Evolutionary conservation across 306 rosid genomes (phyloP).

Genomic region (Quercus ilex): DNA sequence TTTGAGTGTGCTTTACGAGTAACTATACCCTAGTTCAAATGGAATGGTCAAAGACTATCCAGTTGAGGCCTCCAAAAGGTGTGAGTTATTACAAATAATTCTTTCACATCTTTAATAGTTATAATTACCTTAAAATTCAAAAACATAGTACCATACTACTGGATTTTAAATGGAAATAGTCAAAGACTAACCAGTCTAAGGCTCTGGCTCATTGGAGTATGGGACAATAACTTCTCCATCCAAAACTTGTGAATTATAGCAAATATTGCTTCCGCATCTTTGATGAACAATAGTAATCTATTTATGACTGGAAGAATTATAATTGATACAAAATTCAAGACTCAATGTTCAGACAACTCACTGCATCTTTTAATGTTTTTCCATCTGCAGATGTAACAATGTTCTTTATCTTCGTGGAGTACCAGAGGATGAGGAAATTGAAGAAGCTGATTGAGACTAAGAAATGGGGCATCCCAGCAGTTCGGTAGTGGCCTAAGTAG

Average conservation of each 20-base stretch:
- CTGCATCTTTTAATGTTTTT: constrained; percentile 13
- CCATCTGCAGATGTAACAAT: constrained; percentile 71
- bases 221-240: no score
- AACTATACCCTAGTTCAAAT: neutral
- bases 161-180: no score
- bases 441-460: constrained; percentile 77
- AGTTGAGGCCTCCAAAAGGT: neutral
- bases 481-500: constrained; percentile 12
- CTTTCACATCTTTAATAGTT: neutral
- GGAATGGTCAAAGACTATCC: neutral
- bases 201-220: no score
- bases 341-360: neutral
- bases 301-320: no score
- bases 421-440: constrained; percentile 94
- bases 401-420: constrained; percentile 96
- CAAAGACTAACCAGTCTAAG: no score
- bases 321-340: no score
- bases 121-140: no score
- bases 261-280: no score
- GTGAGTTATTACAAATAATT: neutral
- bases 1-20: neutral
- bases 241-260: no score
- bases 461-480: constrained; percentile 2
- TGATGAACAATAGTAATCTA: no score
- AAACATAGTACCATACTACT: no score